Evolutionary conservation across 495 filamentous ascomycete species (phyloP).

Genomic region (Tuber brumale): DNA sequence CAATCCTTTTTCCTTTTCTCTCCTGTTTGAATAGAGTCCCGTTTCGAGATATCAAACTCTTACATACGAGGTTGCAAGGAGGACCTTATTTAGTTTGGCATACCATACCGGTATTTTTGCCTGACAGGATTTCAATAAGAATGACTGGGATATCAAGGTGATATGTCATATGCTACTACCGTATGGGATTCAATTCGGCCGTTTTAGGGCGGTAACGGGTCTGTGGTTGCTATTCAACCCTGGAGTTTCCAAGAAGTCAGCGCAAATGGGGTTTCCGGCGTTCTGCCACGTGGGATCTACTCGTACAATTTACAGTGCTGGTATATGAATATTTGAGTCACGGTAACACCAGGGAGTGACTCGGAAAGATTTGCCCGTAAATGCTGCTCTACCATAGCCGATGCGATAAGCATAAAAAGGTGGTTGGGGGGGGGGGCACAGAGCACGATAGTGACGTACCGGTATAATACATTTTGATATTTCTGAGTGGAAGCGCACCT

Average conservation of each 20-base stretch:
- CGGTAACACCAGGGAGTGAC: neutral
- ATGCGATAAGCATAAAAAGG: neutral
- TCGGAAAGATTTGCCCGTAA: neutral
- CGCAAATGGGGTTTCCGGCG: neutral
- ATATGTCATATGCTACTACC: neutral
- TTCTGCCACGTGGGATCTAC: neutral
- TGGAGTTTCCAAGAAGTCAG: neutral
- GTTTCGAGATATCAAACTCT: neutral
- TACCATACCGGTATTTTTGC: neutral
- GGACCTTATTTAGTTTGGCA: neutral
- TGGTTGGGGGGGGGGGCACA: too few species aligned
- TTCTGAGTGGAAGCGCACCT: neutral
- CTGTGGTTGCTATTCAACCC: neutral
- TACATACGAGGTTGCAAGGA: neutral
- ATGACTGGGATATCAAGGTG: neutral
- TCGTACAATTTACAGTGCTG: too few species aligned
- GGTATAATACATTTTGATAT: neutral
- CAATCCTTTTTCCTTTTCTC: neutral
- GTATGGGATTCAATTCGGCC: neutral
- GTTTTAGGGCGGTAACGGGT: neutral
- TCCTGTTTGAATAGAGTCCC: slow-evolving; percentile 7
- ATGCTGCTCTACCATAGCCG: neutral
- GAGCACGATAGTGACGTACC: too few species aligned
- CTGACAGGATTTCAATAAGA: neutral
- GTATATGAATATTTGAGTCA: neutral